These are phyloP conservation scores for Torulaspora pretoriensis DNA, from an alignment of 1,139 yeast species.

Conservation along the genomic window DNA sequence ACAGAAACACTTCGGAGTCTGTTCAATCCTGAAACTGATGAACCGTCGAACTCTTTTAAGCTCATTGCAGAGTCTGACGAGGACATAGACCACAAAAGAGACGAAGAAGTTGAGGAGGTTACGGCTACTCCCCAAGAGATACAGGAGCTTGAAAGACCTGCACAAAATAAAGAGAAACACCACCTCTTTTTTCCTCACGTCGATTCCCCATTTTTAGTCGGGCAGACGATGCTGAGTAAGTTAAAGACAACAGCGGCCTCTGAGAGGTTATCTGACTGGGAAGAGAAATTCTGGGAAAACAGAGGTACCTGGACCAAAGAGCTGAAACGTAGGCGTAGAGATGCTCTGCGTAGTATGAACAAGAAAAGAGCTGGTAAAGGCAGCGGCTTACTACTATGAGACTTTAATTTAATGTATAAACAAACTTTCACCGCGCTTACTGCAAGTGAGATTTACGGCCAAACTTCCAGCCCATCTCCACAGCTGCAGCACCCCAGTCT, in stretches of 20 bases:
- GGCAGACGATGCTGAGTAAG: constrained; percentile 75
- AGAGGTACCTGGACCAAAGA: constrained; percentile 79
- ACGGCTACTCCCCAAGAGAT: constrained; percentile 8
- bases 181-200: constrained; percentile 71
- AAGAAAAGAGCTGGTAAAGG: constrained; percentile 9
- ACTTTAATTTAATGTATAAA: constrained; percentile 1
- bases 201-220: constrained; percentile 78
- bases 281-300: constrained; percentile 73
- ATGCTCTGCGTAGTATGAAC: constrained; percentile 55
- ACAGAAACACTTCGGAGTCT: constrained; percentile 62
- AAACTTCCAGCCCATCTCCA: constrained; percentile 76
- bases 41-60: constrained; percentile 32
- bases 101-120: constrained; percentile 12
- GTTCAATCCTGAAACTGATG: constrained; percentile 50
- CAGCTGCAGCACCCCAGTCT: constrained; percentile 99
- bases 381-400: constrained; percentile 8
- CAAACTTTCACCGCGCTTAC: constrained; percentile 5
- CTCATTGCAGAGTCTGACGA: constrained; percentile 38
- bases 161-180: constrained; percentile 28
- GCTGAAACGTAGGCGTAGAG: constrained; percentile 71
- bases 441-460: constrained; percentile 21
- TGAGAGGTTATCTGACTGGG: constrained; percentile 55
- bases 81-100: constrained; percentile 38
- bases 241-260: constrained; percentile 41
- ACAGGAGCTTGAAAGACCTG: constrained; percentile 14